Percentiles rank a stretch among this genome's conserved stretches.
phyloP scores from a whole-genome alignment of 768 basidiomycete genomes.

The Leccinellum albellum region DNA sequence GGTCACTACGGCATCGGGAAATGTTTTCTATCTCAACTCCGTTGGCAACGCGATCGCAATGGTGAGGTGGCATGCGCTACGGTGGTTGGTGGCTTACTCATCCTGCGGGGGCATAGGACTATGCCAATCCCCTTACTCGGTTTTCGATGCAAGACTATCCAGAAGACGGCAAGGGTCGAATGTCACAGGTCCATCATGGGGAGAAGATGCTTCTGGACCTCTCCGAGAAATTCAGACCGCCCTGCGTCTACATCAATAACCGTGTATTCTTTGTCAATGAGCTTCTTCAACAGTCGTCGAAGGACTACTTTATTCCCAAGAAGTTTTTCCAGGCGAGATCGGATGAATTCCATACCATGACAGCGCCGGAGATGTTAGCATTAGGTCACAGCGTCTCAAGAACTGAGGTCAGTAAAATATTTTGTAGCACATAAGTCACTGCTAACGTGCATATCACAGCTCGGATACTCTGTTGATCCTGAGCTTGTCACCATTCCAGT shows the following conservation, averaged over 20 bases:
- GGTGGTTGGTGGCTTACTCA: not conserved
- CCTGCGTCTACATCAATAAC: not conserved
- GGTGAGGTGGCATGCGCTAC: conserved; percentile 6
- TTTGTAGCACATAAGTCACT: too few species aligned
- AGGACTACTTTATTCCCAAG: conserved; percentile 13
- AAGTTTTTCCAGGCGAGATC: conserved; percentile 10
- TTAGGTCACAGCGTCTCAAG: too few species aligned
- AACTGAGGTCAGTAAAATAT: too few species aligned
- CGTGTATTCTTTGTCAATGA: conserved; percentile 18
- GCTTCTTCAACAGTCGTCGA: conserved; percentile 5
- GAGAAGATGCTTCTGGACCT: not conserved
- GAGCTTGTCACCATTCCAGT: conserved; percentile 1
- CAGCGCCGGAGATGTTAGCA: too few species aligned
- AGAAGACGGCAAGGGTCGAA: not conserved
- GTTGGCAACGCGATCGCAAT: conserved; percentile 15
- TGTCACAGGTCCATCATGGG: not conserved
- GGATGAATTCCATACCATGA: not conserved
- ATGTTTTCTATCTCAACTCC: conserved; percentile 29
- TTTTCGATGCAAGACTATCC: not conserved
- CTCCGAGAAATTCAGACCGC: not conserved
- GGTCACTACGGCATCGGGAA: conserved; percentile 16
- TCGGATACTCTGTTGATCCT: conserved; percentile 1
- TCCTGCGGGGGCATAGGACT: not conserved
- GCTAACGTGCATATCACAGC: too few species aligned
- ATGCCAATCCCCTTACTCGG: not conserved